Evolutionary conservation across 805 yeast species (phyloP).

Genomic region (Metschnikowia kunwiensis): DNA sequence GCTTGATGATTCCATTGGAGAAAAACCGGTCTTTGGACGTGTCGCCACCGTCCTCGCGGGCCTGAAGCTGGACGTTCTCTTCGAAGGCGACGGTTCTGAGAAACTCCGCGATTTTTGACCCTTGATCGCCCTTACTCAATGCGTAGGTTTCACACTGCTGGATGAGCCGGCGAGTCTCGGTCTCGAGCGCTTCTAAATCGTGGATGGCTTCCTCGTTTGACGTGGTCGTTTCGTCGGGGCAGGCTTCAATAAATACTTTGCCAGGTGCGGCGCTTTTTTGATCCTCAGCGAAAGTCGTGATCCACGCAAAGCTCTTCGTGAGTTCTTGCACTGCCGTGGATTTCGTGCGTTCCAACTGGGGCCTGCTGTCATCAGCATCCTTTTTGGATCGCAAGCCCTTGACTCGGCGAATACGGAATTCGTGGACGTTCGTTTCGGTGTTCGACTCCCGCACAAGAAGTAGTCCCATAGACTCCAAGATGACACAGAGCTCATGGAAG

Average conservation of each 20-base stretch:
- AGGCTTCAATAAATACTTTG: neutral
- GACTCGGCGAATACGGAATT: slow-evolving; percentile 63
- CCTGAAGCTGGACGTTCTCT: slow-evolving; percentile 22
- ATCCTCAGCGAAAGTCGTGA: slow-evolving; percentile 26
- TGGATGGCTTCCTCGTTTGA: slow-evolving; percentile 5
- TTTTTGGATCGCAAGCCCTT: slow-evolving; percentile 64
- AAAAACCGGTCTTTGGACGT: slow-evolving; percentile 26
- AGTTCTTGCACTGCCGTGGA: slow-evolving; percentile 41
- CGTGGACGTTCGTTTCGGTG: slow-evolving; percentile 25
- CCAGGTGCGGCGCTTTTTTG: neutral
- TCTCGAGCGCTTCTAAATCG: slow-evolving; percentile 8
- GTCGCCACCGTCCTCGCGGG: slow-evolving; percentile 16
- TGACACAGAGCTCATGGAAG: slow-evolving; percentile 48
- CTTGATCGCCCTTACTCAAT: neutral
- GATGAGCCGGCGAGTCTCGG: slow-evolving; percentile 4
- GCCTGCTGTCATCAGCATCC: slow-evolving; percentile 8
- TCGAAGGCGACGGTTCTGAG: slow-evolving; percentile 26
- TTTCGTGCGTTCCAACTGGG: slow-evolving; percentile 15
- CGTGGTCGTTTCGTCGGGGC: slow-evolving; percentile 1
- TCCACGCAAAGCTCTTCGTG: slow-evolving; percentile 46
- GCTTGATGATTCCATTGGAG: slow-evolving; percentile 50
- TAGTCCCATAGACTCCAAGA: slow-evolving; percentile 75
- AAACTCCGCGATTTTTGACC: slow-evolving; percentile 18
- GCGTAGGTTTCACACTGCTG: slow-evolving; percentile 4
- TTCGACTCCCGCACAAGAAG: slow-evolving; percentile 47